These are phyloP conservation scores for Vigna hirtella DNA, from an alignment of 306 rosid species.

Conservation along the genomic window DNA sequence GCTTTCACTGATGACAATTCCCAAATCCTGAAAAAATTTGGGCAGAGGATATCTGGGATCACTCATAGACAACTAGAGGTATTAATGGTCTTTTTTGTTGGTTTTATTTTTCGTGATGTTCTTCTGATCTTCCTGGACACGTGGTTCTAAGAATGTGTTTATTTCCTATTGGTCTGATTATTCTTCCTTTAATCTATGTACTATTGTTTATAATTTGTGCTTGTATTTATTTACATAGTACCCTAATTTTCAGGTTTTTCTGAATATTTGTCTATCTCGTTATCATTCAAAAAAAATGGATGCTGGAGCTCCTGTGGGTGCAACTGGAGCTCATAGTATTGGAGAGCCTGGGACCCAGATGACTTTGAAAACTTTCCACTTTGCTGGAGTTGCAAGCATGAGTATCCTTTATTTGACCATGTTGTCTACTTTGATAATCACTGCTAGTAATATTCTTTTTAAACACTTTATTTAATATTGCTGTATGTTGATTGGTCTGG, in stretches of 20 bases:
- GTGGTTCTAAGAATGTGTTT: background rate
- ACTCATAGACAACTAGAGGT: constrained; percentile 86
- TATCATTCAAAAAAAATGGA: constrained; percentile 75
- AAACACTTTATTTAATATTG: constrained; percentile 19
- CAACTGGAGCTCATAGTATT: constrained; percentile 97
- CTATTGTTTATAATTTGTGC: background rate
- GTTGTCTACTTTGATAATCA: constrained; percentile 16
- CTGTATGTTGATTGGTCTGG: constrained; percentile 39
- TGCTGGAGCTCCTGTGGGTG: constrained; percentile 95
- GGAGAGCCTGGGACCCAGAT: constrained; percentile 99
- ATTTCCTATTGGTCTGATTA: constrained; percentile 25
- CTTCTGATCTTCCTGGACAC: background rate
- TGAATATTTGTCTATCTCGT: constrained; percentile 84
- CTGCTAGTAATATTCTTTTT: constrained; percentile 1
- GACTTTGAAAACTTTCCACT: constrained; percentile 95
- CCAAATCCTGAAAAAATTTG: constrained; percentile 53
- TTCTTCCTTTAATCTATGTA: constrained; percentile 10
- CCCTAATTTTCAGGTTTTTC: constrained; percentile 67
- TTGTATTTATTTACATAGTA: constrained; percentile 16
- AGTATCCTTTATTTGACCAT: constrained; percentile 75
- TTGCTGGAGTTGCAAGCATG: constrained; percentile 99
- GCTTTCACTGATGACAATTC: constrained; percentile 43
- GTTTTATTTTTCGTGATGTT: background rate
- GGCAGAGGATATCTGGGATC: constrained; percentile 67
- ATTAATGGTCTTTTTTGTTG: constrained; percentile 38